phyloP scores from a whole-genome alignment of 345 rosid species.

The Streptanthus diversifolius region DNA sequence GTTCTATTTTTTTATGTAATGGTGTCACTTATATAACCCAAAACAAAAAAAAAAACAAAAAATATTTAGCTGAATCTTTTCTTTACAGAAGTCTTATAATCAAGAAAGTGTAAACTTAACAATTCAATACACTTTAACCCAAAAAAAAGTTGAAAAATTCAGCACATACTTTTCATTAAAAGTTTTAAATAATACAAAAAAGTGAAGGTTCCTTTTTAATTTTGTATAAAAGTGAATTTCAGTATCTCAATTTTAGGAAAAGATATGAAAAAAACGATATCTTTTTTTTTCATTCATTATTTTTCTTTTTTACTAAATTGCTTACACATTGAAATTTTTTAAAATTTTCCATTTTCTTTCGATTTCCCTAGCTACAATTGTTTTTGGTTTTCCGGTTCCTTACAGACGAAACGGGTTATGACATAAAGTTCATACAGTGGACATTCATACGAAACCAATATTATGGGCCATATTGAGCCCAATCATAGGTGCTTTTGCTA shows the following conservation, averaged over 20 bases:
- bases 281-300: not conserved
- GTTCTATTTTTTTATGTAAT: not conserved
- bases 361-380: not conserved
- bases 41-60: too few relatives aligned
- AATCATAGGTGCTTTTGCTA: not conserved
- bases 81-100: not conserved
- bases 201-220: not conserved
- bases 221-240: not conserved
- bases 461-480: slow-evolving; percentile 7
- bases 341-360: not conserved
- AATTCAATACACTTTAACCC: not conserved
- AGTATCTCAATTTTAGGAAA: not conserved
- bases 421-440: not conserved
- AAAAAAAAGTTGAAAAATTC: not conserved
- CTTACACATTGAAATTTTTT: not conserved
- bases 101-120: not conserved
- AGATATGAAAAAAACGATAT: not conserved
- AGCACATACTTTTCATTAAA: not conserved
- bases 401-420: not conserved
- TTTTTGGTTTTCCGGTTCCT: not conserved
- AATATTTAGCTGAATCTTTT: not conserved
- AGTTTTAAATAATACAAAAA: not conserved
- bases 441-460: not conserved
- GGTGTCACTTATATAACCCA: not conserved
- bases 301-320: not conserved